Evolutionary conservation across 768 basidiomycete species (phyloP), one percentile per base, ranked within the genome.

Genomic region (Leucosporidium yakuticum): DNA sequence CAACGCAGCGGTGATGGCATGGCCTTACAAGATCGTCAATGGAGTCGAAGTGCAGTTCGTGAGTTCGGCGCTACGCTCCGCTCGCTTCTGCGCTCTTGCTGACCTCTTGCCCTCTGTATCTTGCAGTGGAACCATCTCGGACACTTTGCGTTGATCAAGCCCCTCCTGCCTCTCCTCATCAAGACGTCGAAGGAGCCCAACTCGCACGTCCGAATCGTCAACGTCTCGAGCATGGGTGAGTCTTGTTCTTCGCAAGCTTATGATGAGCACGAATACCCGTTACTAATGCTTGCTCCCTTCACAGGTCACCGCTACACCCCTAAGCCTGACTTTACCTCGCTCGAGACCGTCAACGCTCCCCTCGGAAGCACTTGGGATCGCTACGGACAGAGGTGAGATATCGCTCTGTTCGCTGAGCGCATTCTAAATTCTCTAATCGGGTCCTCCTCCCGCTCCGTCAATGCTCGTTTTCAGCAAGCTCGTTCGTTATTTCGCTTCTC

Each of bases 91-190:
- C 8, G 39, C 39, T 8, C 8, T 44, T 44, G 17, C 19, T 47
- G 12, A n/a, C 14, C 36, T 29, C 25, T 21, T 8, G 20, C 25
- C 14, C 25, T 21, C 17, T 48, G 6, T 57, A n/a, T n/a, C 4
- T 17, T 9, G 11, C 62, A 74, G 64, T 73, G 68, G 59, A 76
- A 74, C 62, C 73, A 76, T 57, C 59, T 76, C 7, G 75, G 75
- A 4, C 75, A 74, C 55, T 74, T 73, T 34, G 74, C 71, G 2
- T 69, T 76, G 53, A 51, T 69, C 11, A 53, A 60, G 31, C 36
- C 58, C 1, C 69, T 76, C 23, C 39, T 74, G 1, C 74, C 75
- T 11, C 62, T 70, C 8, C 56, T 76, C 4, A 67, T 56, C 27
- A 57, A 73, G 69, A 74, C 74, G 17, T 55, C 69, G n/a, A 67